Conservation (phyloP, 2,329 filamentous ascomycete species). For the Colletotrichum limetticola region DNA sequence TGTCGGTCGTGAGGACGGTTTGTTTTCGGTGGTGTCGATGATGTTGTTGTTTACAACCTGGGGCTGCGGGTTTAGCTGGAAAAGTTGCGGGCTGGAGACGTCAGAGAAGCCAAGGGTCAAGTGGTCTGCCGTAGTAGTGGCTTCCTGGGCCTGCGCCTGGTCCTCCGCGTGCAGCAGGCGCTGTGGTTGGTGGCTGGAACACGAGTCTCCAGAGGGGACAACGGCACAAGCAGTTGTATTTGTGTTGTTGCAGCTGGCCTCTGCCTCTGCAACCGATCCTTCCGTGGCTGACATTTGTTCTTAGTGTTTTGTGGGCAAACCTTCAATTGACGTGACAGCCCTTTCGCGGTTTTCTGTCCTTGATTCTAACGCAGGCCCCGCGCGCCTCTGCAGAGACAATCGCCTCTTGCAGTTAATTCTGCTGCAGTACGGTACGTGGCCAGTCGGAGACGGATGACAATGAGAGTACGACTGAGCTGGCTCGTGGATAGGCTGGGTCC, state of each 20-base stretch:
- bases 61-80: slow-evolving; percentile 44
- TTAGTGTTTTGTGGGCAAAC: background rate
- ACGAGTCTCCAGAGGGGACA: background rate
- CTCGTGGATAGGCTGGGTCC: slow-evolving; percentile 29
- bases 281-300: slow-evolving; percentile 25
- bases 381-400: slow-evolving; percentile 17
- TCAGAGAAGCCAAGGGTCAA: slow-evolving; percentile 52
- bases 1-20: background rate
- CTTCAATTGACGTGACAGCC: background rate
- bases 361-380: background rate
- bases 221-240: slow-evolving; percentile 10
- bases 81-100: slow-evolving; percentile 50
- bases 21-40: slow-evolving; percentile 37
- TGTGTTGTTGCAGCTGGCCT: slow-evolving; percentile 7
- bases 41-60: slow-evolving; percentile 36
- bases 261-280: slow-evolving; percentile 9
- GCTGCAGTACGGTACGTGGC: slow-evolving; percentile 18
- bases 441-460: slow-evolving; percentile 1
- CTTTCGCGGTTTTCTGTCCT: background rate
- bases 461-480: slow-evolving; percentile 9
- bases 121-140: slow-evolving; percentile 19
- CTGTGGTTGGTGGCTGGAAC: slow-evolving; percentile 20
- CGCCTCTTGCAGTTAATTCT: background rate
- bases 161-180: slow-evolving; percentile 16
- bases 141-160: slow-evolving; percentile 8